Evolutionary conservation across 1,284 basidiomycete species (phyloP), one percentile per base, ranked within the genome.

Genomic region (Blastosporella zonata): DNA sequence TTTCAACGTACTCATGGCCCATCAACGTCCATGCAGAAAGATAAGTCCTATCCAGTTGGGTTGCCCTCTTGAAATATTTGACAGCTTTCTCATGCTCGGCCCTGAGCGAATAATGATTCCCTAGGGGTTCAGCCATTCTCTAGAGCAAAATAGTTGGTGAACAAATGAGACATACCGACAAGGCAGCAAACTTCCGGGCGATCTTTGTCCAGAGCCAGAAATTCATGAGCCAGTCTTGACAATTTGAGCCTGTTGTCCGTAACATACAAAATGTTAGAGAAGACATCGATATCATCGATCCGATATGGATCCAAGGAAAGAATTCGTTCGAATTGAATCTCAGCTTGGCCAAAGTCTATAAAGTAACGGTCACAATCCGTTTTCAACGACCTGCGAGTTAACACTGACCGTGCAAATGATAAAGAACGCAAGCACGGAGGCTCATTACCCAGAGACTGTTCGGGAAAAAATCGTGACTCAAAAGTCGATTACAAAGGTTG

Each of bases 1-100:
- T 84, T 71, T 99, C 97, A 47, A 99, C 89, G 63, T 93, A 99
- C 67, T 98, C 97, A 67, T 99, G 97, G 0, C 97, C 97, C 87
- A 99, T 93, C 54, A 99, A 69, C n/a, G 96, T 98, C 97, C 97
- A 99, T 3, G 97, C 97, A 2, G 93, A 89, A 18, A 98, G 77
- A 67, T 95, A 99, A 4, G 91, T 93, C 54, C 90, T 81, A 67
- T 99, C 96, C 43, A 99, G 81, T 59, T 95, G 87, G 15, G 96
- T 90, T 7, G 96, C 95, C 50, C 95, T 82, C 57, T 88, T 82
- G 70, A 99, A 99, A 67, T 97, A 97, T 61, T 90, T 90, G 60
- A 98, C 88, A 0, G 97, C 94, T 65, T 96, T 96, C 61, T 93
- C 93, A 64, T 98, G 95, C 62, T 99, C 95, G 7, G 84, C 80